Percentiles rank a stretch among this genome's conserved stretches.
These are phyloP conservation scores for Gossypium thurberi DNA, from an alignment of 345 rosid genomes.

Conservation along the genomic window DNA sequence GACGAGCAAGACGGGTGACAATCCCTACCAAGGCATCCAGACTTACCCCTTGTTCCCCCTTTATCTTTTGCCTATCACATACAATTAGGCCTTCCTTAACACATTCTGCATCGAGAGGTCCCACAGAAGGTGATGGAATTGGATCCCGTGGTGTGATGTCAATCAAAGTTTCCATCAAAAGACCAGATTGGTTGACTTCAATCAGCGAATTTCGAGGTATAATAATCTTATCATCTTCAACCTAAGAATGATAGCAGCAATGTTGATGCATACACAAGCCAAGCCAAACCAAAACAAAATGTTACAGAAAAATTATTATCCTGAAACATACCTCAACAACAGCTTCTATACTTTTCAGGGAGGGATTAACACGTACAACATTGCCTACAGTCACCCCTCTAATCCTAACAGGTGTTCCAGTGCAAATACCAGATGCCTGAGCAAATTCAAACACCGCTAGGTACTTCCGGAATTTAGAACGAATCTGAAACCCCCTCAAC, in stretches of 20 bases:
- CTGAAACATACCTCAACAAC: conserved; percentile 63
- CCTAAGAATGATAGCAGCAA: conserved; percentile 28
- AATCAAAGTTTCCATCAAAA: conserved; percentile 90
- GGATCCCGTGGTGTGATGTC: conserved; percentile 88
- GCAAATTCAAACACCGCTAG: conserved; percentile 71
- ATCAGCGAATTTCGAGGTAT: conserved; percentile 82
- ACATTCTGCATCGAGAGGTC: conserved; percentile 79
- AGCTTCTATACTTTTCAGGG: conserved; percentile 86
- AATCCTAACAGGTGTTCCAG: conserved; percentile 92
- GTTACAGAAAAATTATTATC: conserved; percentile 11
- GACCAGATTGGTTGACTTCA: conserved; percentile 99
- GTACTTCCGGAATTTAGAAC: conserved; percentile 80
- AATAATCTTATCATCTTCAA: conserved; percentile 91
- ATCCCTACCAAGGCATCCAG: conserved; percentile 86
- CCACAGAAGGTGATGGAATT: conserved; percentile 69
- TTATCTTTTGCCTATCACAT: conserved; percentile 85
- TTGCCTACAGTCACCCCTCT: conserved; percentile 94
- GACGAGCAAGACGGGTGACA: conserved; percentile 83
- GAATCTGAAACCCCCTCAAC: conserved; percentile 77
- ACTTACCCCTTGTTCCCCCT: conserved; percentile 88
- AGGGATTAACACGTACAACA: conserved; percentile 81
- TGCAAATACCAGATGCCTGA: conserved; percentile 83
- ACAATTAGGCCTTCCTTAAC: conserved; percentile 76
- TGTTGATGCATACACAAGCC: conserved; percentile 3
- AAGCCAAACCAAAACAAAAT: conserved; percentile 1